phyloP scores from a whole-genome alignment of 1,284 basidiomycete species.

The Stygiomarasmius scandens region DNA sequence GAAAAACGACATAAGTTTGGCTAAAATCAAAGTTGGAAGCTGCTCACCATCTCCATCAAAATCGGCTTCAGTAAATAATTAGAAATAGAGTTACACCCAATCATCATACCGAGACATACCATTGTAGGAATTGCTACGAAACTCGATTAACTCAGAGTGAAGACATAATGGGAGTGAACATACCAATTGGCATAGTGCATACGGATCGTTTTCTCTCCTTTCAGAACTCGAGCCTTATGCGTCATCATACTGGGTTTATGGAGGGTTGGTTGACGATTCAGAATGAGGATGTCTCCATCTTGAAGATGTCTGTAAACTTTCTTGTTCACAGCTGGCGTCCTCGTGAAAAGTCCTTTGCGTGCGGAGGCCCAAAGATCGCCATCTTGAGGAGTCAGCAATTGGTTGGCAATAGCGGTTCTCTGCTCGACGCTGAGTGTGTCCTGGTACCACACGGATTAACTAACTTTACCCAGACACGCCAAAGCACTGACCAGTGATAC shows the following conservation, averaged over 20 bases:
- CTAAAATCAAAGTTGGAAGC: slow-evolving; percentile 8
- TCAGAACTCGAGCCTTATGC: slow-evolving; percentile 90
- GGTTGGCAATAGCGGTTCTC: slow-evolving; percentile 95
- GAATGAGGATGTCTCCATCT: slow-evolving; percentile 94
- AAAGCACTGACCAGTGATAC: slow-evolving; percentile 67
- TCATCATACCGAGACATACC: slow-evolving; percentile 50
- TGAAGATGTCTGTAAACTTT: slow-evolving; percentile 96
- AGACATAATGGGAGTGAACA: slow-evolving; percentile 23
- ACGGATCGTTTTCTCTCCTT: slow-evolving; percentile 97
- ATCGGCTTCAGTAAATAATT: slow-evolving; percentile 67
- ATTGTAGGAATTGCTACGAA: slow-evolving; percentile 92
- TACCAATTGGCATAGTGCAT: slow-evolving; percentile 99
- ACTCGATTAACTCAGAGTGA: not conserved
- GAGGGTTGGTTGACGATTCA: slow-evolving; percentile 98
- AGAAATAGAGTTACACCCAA: too few relatives aligned
- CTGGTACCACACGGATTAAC: slow-evolving; percentile 39
- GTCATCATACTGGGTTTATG: slow-evolving; percentile 99
- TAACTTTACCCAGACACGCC: not conserved
- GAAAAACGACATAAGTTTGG: slow-evolving; percentile 13
- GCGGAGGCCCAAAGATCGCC: slow-evolving; percentile 53
- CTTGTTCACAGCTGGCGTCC: slow-evolving; percentile 85
- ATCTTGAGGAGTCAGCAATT: slow-evolving; percentile 91
- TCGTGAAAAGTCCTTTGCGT: slow-evolving; percentile 64
- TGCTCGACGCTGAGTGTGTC: slow-evolving; percentile 87
- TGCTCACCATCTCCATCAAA: slow-evolving; percentile 94